A percentile compares a stretch with the other conserved stretches of the same genome.
Conservation (phyloP, 306 rosid species). For the Cajanus cajan region DNA sequence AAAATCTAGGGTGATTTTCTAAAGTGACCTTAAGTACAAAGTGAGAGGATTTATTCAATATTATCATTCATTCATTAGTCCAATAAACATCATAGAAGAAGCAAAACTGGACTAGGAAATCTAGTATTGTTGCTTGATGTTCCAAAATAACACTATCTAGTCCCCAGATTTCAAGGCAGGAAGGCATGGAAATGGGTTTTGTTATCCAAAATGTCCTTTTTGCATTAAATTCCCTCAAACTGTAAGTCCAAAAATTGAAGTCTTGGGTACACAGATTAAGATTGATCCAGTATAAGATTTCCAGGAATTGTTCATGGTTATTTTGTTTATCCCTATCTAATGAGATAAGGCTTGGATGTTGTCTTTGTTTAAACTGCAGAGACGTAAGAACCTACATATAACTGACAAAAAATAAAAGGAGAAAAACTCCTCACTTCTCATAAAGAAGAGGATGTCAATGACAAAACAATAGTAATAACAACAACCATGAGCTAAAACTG, state of each 20-base stretch:
- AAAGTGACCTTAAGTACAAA: background rate
- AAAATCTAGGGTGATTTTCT: background rate
- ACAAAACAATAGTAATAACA: conserved; percentile 14
- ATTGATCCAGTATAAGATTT: background rate
- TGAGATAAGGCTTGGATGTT: background rate
- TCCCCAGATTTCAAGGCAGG: background rate
- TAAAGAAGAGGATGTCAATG: background rate
- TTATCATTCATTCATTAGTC: background rate
- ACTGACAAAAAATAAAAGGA: background rate
- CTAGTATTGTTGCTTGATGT: background rate
- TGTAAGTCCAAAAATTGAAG: background rate
- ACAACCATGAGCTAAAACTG: background rate
- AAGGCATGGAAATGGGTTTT: background rate
- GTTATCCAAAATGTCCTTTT: background rate
- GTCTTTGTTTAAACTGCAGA: background rate
- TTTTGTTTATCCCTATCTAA: background rate
- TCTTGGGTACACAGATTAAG: background rate
- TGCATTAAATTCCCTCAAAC: background rate
- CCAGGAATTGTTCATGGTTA: background rate
- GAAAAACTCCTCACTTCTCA: background rate
- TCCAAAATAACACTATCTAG: background rate
- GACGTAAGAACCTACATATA: background rate
- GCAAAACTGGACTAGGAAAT: background rate
- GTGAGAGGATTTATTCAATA: background rate
- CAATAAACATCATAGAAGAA: background rate